Conservation (phyloP, 2,329 filamentous ascomycete genomes). For the Raffaelea arxii region DNA sequence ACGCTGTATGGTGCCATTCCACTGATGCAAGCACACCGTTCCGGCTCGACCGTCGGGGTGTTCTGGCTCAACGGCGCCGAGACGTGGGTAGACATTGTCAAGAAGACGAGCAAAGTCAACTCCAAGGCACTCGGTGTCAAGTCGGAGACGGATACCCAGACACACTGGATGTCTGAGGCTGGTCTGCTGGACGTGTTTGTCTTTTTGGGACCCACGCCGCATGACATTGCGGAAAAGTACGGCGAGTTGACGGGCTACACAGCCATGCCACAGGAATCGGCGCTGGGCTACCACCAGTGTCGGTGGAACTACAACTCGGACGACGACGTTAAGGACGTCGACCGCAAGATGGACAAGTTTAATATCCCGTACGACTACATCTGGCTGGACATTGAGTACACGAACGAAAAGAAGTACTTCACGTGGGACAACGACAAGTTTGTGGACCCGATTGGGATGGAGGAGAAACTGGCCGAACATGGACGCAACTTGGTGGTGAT, state of each 20-base stretch:
- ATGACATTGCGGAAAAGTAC: constrained; percentile 73
- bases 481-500: constrained; percentile 88
- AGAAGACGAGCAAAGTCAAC: constrained; percentile 63
- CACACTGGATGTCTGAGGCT: constrained; percentile 93
- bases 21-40: constrained; percentile 94
- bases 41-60: constrained; percentile 85
- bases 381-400: constrained; percentile 98
- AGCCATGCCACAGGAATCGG: constrained; percentile 83
- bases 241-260: constrained; percentile 86
- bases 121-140: constrained; percentile 64
- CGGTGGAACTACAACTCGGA: constrained; percentile 98
- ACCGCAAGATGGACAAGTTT: constrained; percentile 90
- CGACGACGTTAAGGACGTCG: constrained; percentile 93
- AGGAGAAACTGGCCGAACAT: constrained; percentile 73
- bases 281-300: constrained; percentile 92
- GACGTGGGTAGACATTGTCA: constrained; percentile 93
- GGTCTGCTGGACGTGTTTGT: constrained; percentile 89
- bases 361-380: constrained; percentile 98
- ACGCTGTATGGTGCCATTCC: constrained; percentile 96
- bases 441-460: constrained; percentile 75
- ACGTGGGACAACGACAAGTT: constrained; percentile 92
- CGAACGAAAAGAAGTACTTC: constrained; percentile 95
- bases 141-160: constrained; percentile 67
- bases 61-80: constrained; percentile 98
- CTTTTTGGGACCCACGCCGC: constrained; percentile 80